These are phyloP conservation scores for Mycena epipterygia DNA, from an alignment of 768 basidiomycete species.

Conservation along the genomic window DNA sequence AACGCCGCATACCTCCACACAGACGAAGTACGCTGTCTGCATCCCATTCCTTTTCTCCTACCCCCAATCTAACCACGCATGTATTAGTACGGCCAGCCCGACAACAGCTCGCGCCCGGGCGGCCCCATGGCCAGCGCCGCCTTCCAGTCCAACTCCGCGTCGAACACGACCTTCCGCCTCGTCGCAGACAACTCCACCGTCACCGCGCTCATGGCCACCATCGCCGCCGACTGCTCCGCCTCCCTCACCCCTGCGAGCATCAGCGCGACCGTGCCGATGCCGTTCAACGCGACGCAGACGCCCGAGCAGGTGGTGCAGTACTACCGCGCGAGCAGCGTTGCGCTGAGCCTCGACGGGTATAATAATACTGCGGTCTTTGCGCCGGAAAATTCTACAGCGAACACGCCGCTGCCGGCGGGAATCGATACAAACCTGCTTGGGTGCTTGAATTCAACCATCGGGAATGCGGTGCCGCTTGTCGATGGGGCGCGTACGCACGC, in stretches of 20 bases:
- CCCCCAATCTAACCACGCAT: neutral
- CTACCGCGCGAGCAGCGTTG: constrained; percentile 69
- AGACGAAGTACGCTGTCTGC: constrained; percentile 55
- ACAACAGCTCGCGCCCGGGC: constrained; percentile 61
- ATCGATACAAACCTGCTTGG: constrained; percentile 56
- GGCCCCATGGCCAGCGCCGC: constrained; percentile 55
- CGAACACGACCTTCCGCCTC: constrained; percentile 56
- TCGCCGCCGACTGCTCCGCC: constrained; percentile 57
- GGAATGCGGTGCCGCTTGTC: constrained; percentile 32
- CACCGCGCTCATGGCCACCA: constrained; percentile 51
- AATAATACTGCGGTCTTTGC: constrained; percentile 67
- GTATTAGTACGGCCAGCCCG: constrained; percentile 63
- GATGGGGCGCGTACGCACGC: constrained; percentile 18
- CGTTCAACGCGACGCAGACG: constrained; percentile 46
- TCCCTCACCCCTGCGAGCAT: constrained; percentile 47
- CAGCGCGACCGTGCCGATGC: constrained; percentile 36
- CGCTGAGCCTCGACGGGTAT: constrained; percentile 70
- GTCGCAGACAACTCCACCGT: constrained; percentile 63
- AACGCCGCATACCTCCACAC: constrained; percentile 44
- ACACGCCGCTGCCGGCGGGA: constrained; percentile 56
- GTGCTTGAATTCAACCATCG: constrained; percentile 70
- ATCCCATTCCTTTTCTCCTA: neutral
- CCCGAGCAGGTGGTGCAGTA: constrained; percentile 71
- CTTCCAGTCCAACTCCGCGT: constrained; percentile 54
- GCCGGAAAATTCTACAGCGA: constrained; percentile 42